Conservation (phyloP, 352 stramenopile species). For the Blastocystis sp. region DNA sequence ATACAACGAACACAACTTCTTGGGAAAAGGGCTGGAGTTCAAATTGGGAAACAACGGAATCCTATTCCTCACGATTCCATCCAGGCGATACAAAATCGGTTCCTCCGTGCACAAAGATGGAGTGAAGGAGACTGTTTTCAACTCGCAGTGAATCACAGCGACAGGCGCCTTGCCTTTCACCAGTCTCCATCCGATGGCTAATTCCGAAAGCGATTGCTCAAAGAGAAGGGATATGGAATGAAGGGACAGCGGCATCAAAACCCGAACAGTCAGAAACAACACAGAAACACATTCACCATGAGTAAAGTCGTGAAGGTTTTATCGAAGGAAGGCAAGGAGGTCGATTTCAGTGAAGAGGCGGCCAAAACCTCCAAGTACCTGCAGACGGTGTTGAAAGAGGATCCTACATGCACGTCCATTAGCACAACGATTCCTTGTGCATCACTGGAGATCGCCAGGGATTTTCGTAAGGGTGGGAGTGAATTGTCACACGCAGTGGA, state of each 20-base stretch:
- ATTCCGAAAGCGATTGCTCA: neutral
- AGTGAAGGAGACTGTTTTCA: neutral
- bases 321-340: conserved; percentile 45
- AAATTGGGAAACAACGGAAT: too few relatives aligned
- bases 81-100: too few relatives aligned
- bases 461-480: conserved; percentile 14
- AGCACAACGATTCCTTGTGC: conserved; percentile 35
- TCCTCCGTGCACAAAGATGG: neutral
- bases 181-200: neutral
- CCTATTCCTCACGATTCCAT: too few relatives aligned
- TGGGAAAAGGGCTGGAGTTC: too few relatives aligned
- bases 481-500: conserved; percentile 7
- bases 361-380: conserved; percentile 59
- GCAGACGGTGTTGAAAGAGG: conserved; percentile 60
- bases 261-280: conserved; percentile 28
- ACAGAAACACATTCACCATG: neutral
- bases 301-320: conserved; percentile 32
- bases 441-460: conserved; percentile 35
- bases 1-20: too few relatives aligned
- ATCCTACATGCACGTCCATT: conserved; percentile 17
- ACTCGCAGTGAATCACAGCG: neutral
- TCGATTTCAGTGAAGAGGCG: conserved; percentile 32
- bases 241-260: neutral
- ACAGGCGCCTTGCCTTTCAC: neutral
- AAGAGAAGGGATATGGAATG: neutral